Evolutionary conservation across 2,329 filamentous ascomycete species (phyloP).

Genomic region (Pyrenochaeta sp.): DNA sequence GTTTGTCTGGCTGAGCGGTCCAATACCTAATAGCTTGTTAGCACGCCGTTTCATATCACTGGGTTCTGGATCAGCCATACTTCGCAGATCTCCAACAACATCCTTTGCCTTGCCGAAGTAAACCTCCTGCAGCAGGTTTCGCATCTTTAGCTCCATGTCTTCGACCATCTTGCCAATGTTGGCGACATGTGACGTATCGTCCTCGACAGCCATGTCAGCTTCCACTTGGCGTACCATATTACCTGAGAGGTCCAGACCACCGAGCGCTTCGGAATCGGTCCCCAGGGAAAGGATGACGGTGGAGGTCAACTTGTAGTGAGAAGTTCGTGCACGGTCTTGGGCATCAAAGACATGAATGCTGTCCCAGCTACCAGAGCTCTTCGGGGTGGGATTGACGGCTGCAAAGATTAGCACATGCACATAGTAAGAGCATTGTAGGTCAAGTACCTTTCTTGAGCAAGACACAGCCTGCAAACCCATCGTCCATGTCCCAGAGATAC

Average conservation of each 20-base stretch:
- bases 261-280: conserved; percentile 71
- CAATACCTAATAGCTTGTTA: conserved; percentile 62
- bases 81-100: conserved; percentile 93
- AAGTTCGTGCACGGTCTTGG: conserved; percentile 86
- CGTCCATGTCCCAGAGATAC: conserved; percentile 98
- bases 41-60: conserved; percentile 10
- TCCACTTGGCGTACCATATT: conserved; percentile 99
- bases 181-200: conserved; percentile 90
- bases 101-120: conserved; percentile 99
- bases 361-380: conserved; percentile 87
- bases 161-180: conserved; percentile 93
- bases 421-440: too few relatives aligned
- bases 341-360: conserved; percentile 99
- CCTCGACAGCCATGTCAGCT: conserved; percentile 86
- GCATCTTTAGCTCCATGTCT: conserved; percentile 99
- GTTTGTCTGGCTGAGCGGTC: conserved; percentile 82
- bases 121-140: conserved; percentile 96
- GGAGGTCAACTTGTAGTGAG: conserved; percentile 97
- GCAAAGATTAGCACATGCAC: conserved; percentile 43
- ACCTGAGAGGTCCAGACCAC: conserved; percentile 89
- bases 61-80: conserved; percentile 54
- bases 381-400: conserved; percentile 72
- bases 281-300: conserved; percentile 93
- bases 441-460: conserved; percentile 96
- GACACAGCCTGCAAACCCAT: conserved; percentile 96